phyloP scores from a whole-genome alignment of 1,284 basidiomycete genomes.

The Leccinum huronense region DNA sequence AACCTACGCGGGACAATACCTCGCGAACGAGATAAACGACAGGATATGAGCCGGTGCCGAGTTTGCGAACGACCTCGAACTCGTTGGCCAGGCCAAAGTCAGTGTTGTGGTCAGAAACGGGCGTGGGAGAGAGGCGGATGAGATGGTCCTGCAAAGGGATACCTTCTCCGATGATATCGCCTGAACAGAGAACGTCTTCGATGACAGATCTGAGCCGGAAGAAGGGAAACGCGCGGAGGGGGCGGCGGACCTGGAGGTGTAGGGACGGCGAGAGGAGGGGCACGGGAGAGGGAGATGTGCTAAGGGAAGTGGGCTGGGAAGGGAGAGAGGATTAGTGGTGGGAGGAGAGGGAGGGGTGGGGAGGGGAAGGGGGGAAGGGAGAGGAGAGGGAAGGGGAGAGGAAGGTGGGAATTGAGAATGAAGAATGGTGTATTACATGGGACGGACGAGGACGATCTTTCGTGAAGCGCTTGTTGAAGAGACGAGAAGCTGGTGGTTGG shows the following conservation, averaged over 20 bases:
- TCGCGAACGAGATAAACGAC: constrained; percentile 93
- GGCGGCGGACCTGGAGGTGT: constrained; percentile 23
- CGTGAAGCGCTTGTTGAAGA: constrained; percentile 42
- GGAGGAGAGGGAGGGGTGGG: constrained; percentile 29
- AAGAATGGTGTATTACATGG: constrained; percentile 21
- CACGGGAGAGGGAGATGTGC: constrained; percentile 32
- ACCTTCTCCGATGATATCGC: constrained; percentile 70
- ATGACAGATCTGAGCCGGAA: constrained; percentile 43
- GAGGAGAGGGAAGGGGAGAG: constrained; percentile 30
- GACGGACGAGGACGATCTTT: constrained; percentile 40
- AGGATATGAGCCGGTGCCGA: constrained; percentile 89
- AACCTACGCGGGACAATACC: constrained; percentile 66
- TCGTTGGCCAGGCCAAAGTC: constrained; percentile 55
- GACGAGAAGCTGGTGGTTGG: constrained; percentile 29
- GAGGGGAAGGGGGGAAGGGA: constrained; percentile 27
- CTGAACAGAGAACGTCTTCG: constrained; percentile 66
- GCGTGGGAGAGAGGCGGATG: constrained; percentile 50
- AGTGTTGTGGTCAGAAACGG: constrained; percentile 33
- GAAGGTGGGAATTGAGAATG: constrained; percentile 16
- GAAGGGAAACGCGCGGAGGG: constrained; percentile 21
- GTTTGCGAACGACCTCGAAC: constrained; percentile 80
- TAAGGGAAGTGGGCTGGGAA: constrained; percentile 26
- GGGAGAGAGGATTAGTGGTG: constrained; percentile 29
- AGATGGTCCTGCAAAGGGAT: constrained; percentile 60
- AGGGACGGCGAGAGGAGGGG: constrained; percentile 34